phyloP scores from a whole-genome alignment of 2,329 filamentous ascomycete genomes.

The Metarhizium sp. region DNA sequence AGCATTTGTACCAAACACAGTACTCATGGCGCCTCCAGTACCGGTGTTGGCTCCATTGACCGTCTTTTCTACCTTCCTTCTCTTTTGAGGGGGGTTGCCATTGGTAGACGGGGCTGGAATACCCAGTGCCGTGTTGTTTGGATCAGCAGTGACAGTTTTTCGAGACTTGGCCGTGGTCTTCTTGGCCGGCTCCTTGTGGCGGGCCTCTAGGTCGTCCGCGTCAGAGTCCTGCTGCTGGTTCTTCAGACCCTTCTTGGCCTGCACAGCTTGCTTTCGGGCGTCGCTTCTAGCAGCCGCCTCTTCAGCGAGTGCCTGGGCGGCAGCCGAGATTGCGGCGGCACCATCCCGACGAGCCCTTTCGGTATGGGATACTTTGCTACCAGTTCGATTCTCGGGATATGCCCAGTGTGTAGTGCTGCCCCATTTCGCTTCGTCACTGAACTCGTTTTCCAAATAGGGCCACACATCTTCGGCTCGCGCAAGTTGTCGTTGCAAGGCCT shows the following conservation, averaged over 20 bases:
- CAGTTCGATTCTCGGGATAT: slow-evolving; percentile 74
- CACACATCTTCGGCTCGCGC: slow-evolving; percentile 78
- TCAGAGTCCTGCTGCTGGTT: slow-evolving; percentile 67
- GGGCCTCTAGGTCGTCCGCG: slow-evolving; percentile 57
- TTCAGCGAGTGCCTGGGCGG: slow-evolving; percentile 66
- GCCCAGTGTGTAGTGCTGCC: slow-evolving; percentile 93
- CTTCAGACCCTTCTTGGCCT: slow-evolving; percentile 65
- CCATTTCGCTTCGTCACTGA: slow-evolving; percentile 89
- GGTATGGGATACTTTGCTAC: slow-evolving; percentile 50
- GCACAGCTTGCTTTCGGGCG: slow-evolving; percentile 70
- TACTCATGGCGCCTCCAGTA: slow-evolving; percentile 46
- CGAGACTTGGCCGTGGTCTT: slow-evolving; percentile 53
- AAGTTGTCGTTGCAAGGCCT: slow-evolving; percentile 78
- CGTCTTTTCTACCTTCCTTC: slow-evolving; percentile 71
- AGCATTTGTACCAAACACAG: slow-evolving; percentile 38
- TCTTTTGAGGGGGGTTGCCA: slow-evolving; percentile 55
- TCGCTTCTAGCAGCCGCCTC: slow-evolving; percentile 81
- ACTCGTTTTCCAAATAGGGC: slow-evolving; percentile 76
- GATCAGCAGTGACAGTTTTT: slow-evolving; percentile 50
- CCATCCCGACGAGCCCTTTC: slow-evolving; percentile 73
- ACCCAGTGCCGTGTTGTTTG: slow-evolving; percentile 49
- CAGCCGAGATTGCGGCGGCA: slow-evolving; percentile 66
- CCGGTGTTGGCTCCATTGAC: slow-evolving; percentile 26
- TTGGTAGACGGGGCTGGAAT: slow-evolving; percentile 49
- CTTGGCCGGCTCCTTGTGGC: slow-evolving; percentile 46